Base-by-base conservation (phyloP, 495 filamentous ascomycete species). In the Xylaria curta region DNA sequence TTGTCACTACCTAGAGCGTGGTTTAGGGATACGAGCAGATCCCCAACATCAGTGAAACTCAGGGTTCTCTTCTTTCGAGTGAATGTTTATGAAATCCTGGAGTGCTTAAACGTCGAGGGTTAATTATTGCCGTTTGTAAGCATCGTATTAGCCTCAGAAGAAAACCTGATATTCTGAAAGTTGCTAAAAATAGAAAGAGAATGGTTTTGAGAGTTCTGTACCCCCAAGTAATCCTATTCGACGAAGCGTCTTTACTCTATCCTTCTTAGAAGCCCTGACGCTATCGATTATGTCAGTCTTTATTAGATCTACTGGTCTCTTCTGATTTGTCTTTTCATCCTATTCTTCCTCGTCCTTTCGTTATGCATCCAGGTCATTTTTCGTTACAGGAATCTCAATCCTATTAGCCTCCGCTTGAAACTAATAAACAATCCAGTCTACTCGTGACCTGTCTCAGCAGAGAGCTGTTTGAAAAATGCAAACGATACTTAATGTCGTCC, bases 391-490 rank as follows among this genome's bases (percentile, higher is more conserved):
- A 44, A 63, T 63, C 60, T 38, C n/a, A 63, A 26, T 46, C 38
- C 38, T 38, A 63, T 21, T 63, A 1, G 12, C 60, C 60, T 15
- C 60, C 44, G 38, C 17, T 33, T 46, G 40, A 72, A 73, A 59
- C 76, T 76, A 1, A 76, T 67, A 46, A 66, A 61, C n/a, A 78
- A 71, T 26, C 66, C 70, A 1, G 76, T 77, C 76, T 75, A 78
- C 1, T 71, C 76, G 21, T 26, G 33, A 15, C 58, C 73, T 8
- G 76, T 77, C 69, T 71, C 74, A 44, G 49, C 68, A 26, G 73
- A 77, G 2, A 78, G 68, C 33, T 71, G 75, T 40, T 73, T 73
- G 51, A 77, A 78, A 67, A 78, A 77, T 10, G 62, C 56, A 61
- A 74, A 76, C 3, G 76, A 73, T 21, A 76, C 70, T 47, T 68